Percentiles rank a stretch among this genome's conserved stretches.
Conservation (phyloP, 1,139 yeast genomes). For the Suhomyces chickasaworum region DNA sequence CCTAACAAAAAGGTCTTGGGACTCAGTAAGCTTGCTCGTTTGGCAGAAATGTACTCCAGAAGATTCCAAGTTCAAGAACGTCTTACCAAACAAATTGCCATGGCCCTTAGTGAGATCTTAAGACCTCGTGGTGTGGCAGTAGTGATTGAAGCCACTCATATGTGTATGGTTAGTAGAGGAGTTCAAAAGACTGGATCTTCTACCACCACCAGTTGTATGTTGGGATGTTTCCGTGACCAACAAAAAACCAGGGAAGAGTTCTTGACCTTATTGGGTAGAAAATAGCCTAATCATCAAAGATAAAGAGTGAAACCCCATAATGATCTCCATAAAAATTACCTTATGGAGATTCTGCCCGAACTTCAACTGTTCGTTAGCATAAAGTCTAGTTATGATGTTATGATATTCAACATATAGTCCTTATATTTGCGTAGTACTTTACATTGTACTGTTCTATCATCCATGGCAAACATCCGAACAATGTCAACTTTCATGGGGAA, state of each 20-base stretch:
- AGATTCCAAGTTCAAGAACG: constrained; percentile 97
- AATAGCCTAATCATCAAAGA: constrained; percentile 17
- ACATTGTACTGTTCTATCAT: not conserved
- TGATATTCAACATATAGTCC: constrained; percentile 37
- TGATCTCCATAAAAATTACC: no score
- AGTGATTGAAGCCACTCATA: constrained; percentile 95
- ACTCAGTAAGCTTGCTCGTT: constrained; percentile 85
- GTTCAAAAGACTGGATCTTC: constrained; percentile 93
- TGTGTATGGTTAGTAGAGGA: constrained; percentile 99
- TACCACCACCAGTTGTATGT: constrained; percentile 95
- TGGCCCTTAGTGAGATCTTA: constrained; percentile 87
- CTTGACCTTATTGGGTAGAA: constrained; percentile 73
- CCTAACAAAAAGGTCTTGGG: constrained; percentile 97
- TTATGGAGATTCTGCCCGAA: constrained; percentile 4
- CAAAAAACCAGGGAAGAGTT: constrained; percentile 97
- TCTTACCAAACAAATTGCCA: constrained; percentile 93
- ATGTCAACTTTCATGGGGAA: constrained; percentile 20
- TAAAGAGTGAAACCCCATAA: not conserved
- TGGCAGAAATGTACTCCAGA: constrained; percentile 96
- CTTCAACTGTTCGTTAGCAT: constrained; percentile 23
- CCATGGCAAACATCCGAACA: no score
- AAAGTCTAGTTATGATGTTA: constrained; percentile 30
- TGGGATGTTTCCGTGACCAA: constrained; percentile 90
- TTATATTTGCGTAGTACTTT: not conserved
- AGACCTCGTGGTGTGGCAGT: constrained; percentile 98